These are phyloP conservation scores for Podospora pseudoanserina DNA, from an alignment of 495 filamentous ascomycete genomes.

Conservation along the genomic window DNA sequence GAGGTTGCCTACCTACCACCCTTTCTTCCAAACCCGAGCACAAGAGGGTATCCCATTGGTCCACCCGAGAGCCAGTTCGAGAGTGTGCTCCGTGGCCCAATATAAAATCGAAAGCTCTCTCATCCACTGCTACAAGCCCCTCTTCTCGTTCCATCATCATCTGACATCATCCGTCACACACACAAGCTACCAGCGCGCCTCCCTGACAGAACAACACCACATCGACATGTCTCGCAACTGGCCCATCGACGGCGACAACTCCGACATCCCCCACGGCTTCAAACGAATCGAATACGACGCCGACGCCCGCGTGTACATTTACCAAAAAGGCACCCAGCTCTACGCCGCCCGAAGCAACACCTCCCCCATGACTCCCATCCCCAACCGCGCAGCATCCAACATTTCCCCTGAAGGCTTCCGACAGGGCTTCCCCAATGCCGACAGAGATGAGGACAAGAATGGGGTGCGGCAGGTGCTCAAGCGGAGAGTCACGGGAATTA, in stretches of 20 bases:
- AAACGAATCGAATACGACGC: constrained; percentile 51
- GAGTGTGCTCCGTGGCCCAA: background rate
- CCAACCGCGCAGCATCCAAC: constrained; percentile 30
- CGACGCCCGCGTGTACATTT: constrained; percentile 48
- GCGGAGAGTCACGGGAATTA: background rate
- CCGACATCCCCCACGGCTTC: constrained; percentile 52
- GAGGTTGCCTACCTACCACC: background rate
- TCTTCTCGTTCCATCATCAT: background rate
- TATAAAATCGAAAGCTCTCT: background rate
- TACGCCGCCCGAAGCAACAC: constrained; percentile 38
- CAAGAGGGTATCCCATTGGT: background rate
- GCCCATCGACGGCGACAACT: constrained; percentile 44
- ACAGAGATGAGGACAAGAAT: background rate
- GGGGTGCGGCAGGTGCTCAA: background rate
- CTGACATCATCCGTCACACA: background rate
- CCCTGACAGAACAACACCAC: background rate
- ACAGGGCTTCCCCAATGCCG: background rate
- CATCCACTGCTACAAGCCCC: background rate
- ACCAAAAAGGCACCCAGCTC: constrained; percentile 29
- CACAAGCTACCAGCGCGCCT: background rate
- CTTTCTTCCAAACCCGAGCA: too few species aligned
- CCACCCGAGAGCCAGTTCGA: background rate
- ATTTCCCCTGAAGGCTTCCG: background rate
- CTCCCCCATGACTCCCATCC: constrained; percentile 44
- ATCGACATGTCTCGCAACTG: constrained; percentile 36